Percentiles rank a stretch among this genome's conserved stretches.
These are phyloP conservation scores for Scopulariopsis brevicaulis DNA, from an alignment of 2,329 filamentous ascomycete species.

Conservation along the genomic window DNA sequence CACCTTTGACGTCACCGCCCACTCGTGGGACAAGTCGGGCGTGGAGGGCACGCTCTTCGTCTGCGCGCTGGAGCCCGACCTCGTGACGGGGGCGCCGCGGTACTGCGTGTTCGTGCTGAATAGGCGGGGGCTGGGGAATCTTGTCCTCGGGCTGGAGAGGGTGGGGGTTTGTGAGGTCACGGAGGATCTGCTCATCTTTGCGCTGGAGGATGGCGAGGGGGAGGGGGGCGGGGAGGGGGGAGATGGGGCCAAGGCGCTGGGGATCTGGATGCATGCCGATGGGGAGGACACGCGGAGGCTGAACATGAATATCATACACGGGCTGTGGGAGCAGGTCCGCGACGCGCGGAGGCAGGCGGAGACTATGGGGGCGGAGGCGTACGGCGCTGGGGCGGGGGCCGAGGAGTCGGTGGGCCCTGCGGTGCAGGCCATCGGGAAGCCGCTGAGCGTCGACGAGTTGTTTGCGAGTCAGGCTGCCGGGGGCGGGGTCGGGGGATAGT, in stretches of 20 bases:
- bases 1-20: slow-evolving; percentile 53
- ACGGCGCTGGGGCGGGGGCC: background rate
- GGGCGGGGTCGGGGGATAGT: slow-evolving; percentile 8
- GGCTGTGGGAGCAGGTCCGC: slow-evolving; percentile 24
- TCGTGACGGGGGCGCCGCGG: slow-evolving; percentile 21
- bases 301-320: slow-evolving; percentile 28
- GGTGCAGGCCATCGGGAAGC: slow-evolving; percentile 30
- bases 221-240: slow-evolving; percentile 11
- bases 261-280: slow-evolving; percentile 44
- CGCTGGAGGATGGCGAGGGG: slow-evolving; percentile 20
- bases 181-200: slow-evolving; percentile 39
- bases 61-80: slow-evolving; percentile 47
- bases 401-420: slow-evolving; percentile 20
- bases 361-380: background rate
- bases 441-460: slow-evolving; percentile 31
- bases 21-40: slow-evolving; percentile 73
- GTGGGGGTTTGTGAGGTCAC: slow-evolving; percentile 54
- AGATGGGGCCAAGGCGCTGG: slow-evolving; percentile 27
- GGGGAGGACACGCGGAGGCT: slow-evolving; percentile 28
- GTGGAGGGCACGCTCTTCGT: slow-evolving; percentile 86
- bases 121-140: slow-evolving; percentile 58
- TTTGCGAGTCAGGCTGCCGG: slow-evolving; percentile 22
- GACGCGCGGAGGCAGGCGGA: slow-evolving; percentile 6
- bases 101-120: slow-evolving; percentile 63
- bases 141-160: slow-evolving; percentile 52